Base-by-base conservation (phyloP, 768 basidiomycete genomes). In the Mycena pura region DNA sequence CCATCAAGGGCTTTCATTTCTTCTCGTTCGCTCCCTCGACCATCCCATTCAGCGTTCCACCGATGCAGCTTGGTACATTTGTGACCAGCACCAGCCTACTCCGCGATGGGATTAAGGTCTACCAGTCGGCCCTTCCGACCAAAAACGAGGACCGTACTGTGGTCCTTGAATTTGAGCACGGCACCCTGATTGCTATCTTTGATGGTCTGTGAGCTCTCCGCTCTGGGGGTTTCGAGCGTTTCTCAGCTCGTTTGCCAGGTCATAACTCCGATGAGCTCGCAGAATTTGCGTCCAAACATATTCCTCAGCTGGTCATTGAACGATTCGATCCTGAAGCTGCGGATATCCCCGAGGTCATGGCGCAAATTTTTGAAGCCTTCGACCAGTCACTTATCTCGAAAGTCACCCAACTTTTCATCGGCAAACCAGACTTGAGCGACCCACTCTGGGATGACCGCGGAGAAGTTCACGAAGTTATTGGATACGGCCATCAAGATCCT, bases 171-270 rank as follows among this genome's bases (percentile, higher is more conserved):
- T 64, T 64, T 40, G 36, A 59, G 39, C 57, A 64, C 22, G 62
- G 62, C 34, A 54, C 51, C 5, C 28, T 64, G 13, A 44, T 64
- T 0, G 56, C 62, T 11, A 58, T 64, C 13, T 64, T 64, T 31
- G 62, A 59, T 36, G 62, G 62, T 63, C 7, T 50, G 61, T 14
- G 29, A 14, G 15, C n/a, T 17, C 15, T 17, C 19, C 7, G 8
- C 14, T 5, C 8, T 40, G 9, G 14, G 6, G 8, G 13, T 34
- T 29, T 14, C 28, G 6, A 11, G 24, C 24, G 19, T 8, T 28
- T 38, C 28, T 53, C 28, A 58, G 41, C 19, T 32, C 3, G 8
- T 40, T 38, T 22, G 10, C 7, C 38, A 60, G 63, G 57, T 17
- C 63, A 64, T 25, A 22, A 34, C 38, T 6, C 25, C 41, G 8